Conservation (phyloP, 2,329 filamentous ascomycete species). For the Uncinocarpus reesii region DNA sequence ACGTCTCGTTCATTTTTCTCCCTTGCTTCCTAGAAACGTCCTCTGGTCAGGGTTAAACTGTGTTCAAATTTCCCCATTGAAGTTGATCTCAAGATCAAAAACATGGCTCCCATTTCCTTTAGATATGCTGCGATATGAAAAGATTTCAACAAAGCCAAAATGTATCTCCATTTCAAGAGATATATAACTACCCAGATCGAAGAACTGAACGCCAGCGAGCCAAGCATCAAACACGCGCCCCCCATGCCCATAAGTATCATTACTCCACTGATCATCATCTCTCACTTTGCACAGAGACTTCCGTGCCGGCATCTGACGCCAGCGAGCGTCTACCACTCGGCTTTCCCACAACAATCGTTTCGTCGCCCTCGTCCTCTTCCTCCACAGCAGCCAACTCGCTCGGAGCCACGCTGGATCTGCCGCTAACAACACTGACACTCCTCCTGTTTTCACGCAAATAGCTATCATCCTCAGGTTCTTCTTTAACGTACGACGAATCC, state of each 20-base stretch:
- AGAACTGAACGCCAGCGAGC: not conserved
- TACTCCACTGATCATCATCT: not conserved
- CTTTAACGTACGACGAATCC: constrained; percentile 11
- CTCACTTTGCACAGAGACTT: constrained; percentile 12
- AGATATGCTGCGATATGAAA: no score
- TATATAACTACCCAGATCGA: not conserved
- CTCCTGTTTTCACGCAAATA: constrained; percentile 4
- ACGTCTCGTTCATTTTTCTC: not conserved
- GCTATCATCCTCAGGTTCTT: constrained; percentile 13
- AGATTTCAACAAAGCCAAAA: not conserved
- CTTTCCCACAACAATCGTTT: constrained; percentile 14
- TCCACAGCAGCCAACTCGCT: constrained; percentile 13
- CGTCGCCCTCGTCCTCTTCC: constrained; percentile 15
- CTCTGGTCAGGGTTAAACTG: no score
- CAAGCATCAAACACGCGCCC: not conserved
- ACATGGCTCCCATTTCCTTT: no score
- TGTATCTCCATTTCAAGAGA: not conserved
- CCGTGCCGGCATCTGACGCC: constrained; percentile 12
- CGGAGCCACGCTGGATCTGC: constrained; percentile 5
- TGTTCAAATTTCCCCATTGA: no score
- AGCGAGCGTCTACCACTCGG: constrained; percentile 5
- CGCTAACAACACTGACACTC: constrained; percentile 2
- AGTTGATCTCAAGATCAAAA: no score
- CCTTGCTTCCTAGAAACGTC: no score
- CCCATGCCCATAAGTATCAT: constrained; percentile 1